A percentile compares a stretch with the other conserved stretches of the same genome.
These are phyloP conservation scores for Mimosa bimucronata DNA, from an alignment of 306 rosid genomes.

Conservation along the genomic window DNA sequence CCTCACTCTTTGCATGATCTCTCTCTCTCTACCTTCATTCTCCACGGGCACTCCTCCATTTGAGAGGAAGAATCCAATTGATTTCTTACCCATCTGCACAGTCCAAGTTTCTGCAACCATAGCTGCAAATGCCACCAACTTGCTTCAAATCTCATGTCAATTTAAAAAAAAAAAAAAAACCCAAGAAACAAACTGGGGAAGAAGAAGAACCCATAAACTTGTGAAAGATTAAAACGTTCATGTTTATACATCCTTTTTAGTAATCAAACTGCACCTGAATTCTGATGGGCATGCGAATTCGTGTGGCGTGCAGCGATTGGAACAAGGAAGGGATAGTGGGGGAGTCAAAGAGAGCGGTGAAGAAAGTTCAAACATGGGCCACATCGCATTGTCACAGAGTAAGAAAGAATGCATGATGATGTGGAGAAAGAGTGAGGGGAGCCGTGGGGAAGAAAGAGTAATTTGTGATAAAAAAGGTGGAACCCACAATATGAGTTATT, in stretches of 20 bases:
- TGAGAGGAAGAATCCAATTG: too few relatives aligned
- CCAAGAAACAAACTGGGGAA: not conserved
- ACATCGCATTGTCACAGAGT: too few relatives aligned
- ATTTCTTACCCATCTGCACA: constrained; percentile 90
- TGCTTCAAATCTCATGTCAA: constrained; percentile 24
- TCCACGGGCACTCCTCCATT: too few relatives aligned
- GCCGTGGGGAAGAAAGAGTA: too few relatives aligned
- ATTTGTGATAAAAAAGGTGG: too few relatives aligned
- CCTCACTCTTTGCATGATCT: too few relatives aligned
- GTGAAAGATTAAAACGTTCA: constrained; percentile 40
- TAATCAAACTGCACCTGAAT: constrained; percentile 19
- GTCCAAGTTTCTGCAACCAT: constrained; percentile 98
- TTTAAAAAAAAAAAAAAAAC: not conserved
- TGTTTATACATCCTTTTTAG: not conserved
- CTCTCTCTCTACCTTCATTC: too few relatives aligned
- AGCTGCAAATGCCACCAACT: constrained; percentile 46
- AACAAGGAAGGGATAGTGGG: too few relatives aligned
- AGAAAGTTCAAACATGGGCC: constrained; percentile 14
- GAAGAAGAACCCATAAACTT: constrained; percentile 1
- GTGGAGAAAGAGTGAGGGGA: too few relatives aligned
- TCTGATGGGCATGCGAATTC: constrained; percentile 28
- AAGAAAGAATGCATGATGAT: constrained; percentile 17
- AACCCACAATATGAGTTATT: too few relatives aligned
- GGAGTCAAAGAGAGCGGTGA: constrained; percentile 10
- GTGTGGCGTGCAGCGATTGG: too few relatives aligned